phyloP scores from a whole-genome alignment of 2,329 filamentous ascomycete species.

The Cladophialophora immunda region DNA sequence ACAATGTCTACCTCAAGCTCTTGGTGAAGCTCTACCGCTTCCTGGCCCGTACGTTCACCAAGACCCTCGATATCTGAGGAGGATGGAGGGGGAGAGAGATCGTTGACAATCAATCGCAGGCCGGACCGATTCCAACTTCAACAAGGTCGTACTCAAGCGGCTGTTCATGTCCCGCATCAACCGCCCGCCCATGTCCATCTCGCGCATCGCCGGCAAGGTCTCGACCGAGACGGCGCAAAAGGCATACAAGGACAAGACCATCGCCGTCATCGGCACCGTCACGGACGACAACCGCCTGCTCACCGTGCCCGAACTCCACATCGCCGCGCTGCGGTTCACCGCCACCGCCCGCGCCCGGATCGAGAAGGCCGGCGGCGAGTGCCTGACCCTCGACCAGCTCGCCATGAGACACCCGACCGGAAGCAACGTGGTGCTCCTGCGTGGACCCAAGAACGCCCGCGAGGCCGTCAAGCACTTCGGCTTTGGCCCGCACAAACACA shows the following conservation, averaged over 20 bases:
- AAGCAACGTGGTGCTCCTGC: conserved; percentile 94
- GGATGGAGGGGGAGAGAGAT: conserved; percentile 8
- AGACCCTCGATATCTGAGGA: conserved; percentile 13
- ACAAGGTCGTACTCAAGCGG: conserved; percentile 97
- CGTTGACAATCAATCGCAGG: conserved; percentile 60
- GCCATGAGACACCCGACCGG: conserved; percentile 94
- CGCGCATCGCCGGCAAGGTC: conserved; percentile 78
- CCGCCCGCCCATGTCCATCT: conserved; percentile 93
- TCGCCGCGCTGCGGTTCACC: conserved; percentile 97
- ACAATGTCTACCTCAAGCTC: conserved; percentile 97
- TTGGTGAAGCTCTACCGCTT: conserved; percentile 99
- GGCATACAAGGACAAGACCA: conserved; percentile 72
- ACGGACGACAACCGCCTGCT: conserved; percentile 97
- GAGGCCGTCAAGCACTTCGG: conserved; percentile 99
- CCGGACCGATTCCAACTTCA: conserved; percentile 97
- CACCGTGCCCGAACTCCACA: conserved; percentile 86
- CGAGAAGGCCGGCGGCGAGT: conserved; percentile 90
- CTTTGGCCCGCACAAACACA: conserved; percentile 96
- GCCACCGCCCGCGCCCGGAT: conserved; percentile 95
- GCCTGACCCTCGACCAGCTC: conserved; percentile 95
- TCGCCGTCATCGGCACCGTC: conserved; percentile 93
- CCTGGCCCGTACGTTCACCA: conserved; percentile 78
- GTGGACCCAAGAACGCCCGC: conserved; percentile 96
- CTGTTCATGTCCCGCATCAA: conserved; percentile 99
- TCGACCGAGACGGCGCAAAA: conserved; percentile 61